Evolutionary conservation across 768 basidiomycete genomes (phyloP).

Genomic region (Suillus alpinus): DNA sequence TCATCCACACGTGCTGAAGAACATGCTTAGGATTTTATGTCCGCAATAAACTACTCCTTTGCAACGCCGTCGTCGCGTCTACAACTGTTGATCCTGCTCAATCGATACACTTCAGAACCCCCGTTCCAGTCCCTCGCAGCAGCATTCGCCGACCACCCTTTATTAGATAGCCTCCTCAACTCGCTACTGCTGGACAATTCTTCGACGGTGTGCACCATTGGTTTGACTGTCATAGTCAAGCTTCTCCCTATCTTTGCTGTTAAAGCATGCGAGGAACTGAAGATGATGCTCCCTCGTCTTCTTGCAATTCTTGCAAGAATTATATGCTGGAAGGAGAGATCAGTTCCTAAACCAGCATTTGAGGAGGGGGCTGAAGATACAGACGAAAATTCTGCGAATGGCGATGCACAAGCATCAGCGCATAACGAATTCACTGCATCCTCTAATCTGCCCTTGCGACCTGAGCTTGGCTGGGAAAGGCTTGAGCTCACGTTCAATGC

Average conservation of each 20-base stretch:
- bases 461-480: slow-evolving; percentile 65
- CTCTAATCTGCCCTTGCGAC: slow-evolving; percentile 42
- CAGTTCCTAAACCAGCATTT: slow-evolving; percentile 32
- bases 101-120: slow-evolving; percentile 54
- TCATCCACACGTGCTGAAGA: slow-evolving; percentile 8
- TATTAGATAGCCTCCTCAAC: slow-evolving; percentile 61
- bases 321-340: slow-evolving; percentile 70
- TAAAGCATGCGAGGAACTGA: slow-evolving; percentile 53
- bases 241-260: slow-evolving; percentile 74
- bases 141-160: slow-evolving; percentile 56
- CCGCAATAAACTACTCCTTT: slow-evolving; percentile 65
- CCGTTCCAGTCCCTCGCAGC: slow-evolving; percentile 48
- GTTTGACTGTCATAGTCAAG: slow-evolving; percentile 63
- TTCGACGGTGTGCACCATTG: slow-evolving; percentile 64
- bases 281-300: slow-evolving; percentile 58
- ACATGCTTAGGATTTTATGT: slow-evolving; percentile 60
- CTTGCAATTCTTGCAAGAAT: slow-evolving; percentile 67
- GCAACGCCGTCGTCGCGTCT: slow-evolving; percentile 57
- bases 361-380: slow-evolving; percentile 37
- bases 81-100: slow-evolving; percentile 67
- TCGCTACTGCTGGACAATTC: slow-evolving; percentile 76
- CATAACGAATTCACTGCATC: slow-evolving; percentile 32
- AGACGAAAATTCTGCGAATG: neutral
- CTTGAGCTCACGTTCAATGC: slow-evolving; percentile 60
- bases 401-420: slow-evolving; percentile 8